Percentiles rank a stretch among this genome's conserved stretches.
Conservation (phyloP, 2,329 filamentous ascomycete species). For the Alternaria triticimaculans region DNA sequence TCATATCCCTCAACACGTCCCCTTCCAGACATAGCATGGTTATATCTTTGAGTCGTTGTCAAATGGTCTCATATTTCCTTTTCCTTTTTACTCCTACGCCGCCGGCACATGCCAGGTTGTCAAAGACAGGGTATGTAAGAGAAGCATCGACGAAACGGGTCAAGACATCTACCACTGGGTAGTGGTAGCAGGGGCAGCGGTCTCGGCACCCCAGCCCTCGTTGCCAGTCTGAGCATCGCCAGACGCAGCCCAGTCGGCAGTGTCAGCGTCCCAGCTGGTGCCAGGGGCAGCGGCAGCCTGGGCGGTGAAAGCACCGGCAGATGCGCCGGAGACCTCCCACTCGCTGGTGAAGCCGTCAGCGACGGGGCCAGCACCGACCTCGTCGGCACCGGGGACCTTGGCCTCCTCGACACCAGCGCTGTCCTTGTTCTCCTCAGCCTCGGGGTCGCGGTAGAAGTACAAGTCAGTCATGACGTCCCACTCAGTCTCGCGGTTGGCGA, state of each 20-base stretch:
- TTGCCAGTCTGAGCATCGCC: slow-evolving; percentile 53
- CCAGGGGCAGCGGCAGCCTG: slow-evolving; percentile 66
- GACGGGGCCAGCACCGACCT: slow-evolving; percentile 79
- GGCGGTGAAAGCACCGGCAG: slow-evolving; percentile 67
- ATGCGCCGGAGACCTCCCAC: slow-evolving; percentile 79
- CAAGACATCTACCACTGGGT: slow-evolving; percentile 54
- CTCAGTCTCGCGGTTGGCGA: slow-evolving; percentile 92
- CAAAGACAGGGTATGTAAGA: slow-evolving; percentile 47
- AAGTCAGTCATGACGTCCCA: slow-evolving; percentile 99
- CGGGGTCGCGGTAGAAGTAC: slow-evolving; percentile 99
- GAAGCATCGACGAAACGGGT: slow-evolving; percentile 20
- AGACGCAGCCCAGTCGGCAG: slow-evolving; percentile 72
- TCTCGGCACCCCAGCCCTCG: slow-evolving; percentile 59
- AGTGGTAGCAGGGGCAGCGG: slow-evolving; percentile 42
- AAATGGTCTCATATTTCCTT: slow-evolving; percentile 35
- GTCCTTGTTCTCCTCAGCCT: slow-evolving; percentile 99
- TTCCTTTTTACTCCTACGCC: slow-evolving; percentile 43
- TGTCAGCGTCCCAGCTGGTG: slow-evolving; percentile 70
- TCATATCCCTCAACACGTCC: slow-evolving; percentile 34
- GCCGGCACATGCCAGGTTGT: slow-evolving; percentile 24
- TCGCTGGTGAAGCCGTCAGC: slow-evolving; percentile 81
- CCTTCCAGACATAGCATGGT: slow-evolving; percentile 18
- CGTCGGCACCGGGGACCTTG: slow-evolving; percentile 84
- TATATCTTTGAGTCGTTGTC: slow-evolving; percentile 12
- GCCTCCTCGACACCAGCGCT: slow-evolving; percentile 77